Conservation (phyloP, 805 yeast genomes). For the Suhomyces emberorum region DNA sequence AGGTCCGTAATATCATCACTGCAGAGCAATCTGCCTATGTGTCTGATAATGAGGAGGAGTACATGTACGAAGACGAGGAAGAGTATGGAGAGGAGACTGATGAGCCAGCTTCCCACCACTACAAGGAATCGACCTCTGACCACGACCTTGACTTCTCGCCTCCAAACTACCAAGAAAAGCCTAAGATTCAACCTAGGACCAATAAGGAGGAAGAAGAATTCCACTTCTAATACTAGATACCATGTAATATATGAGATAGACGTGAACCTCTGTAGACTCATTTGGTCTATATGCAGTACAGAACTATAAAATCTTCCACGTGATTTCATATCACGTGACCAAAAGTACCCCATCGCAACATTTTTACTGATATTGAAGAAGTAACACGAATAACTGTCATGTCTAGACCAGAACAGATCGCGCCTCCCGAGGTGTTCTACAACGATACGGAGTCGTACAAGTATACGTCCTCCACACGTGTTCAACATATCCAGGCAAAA, state of each 20-base stretch:
- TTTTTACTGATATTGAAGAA: no score
- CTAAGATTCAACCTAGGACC: neutral
- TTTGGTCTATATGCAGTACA: no score
- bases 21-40: constrained; percentile 33
- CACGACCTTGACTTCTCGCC: constrained; percentile 3
- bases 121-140: neutral
- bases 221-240: constrained; percentile 3
- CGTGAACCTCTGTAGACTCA: neutral
- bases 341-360: no score
- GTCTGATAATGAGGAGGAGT: constrained; percentile 8
- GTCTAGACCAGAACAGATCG: constrained; percentile 96
- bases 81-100: neutral
- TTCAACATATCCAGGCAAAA: constrained; percentile 96
- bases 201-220: constrained; percentile 4
- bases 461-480: constrained; percentile 91
- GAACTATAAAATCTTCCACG: no score
- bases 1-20: constrained; percentile 38
- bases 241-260: neutral
- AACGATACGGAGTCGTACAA: constrained; percentile 86
- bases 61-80: constrained; percentile 1
- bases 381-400: no score
- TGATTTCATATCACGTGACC: no score
- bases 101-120: neutral
- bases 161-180: no score
- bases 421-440: constrained; percentile 95